Conservation (phyloP, 177 flowering plant genomes). For the Vitis hybrid region DNA sequence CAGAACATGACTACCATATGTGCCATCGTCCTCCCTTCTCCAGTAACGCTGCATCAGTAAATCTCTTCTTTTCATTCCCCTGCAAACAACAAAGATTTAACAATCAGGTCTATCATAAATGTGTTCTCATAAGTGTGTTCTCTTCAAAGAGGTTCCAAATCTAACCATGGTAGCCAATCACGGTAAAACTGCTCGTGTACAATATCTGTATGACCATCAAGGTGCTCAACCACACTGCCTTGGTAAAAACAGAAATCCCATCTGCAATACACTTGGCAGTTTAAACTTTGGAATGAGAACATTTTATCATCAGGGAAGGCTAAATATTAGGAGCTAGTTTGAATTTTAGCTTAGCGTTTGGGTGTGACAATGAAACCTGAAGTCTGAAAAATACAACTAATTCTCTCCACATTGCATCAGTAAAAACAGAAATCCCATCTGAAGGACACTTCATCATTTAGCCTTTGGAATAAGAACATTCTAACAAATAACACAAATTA, state of each 20-base stretch:
- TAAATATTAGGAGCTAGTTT: background rate
- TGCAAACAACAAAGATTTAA: conserved; percentile 22
- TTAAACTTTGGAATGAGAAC: conserved; percentile 5
- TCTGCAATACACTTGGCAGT: conserved; percentile 45
- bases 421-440: conserved; percentile 89
- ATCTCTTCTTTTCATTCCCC: conserved; percentile 92
- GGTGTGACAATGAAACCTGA: too few species aligned
- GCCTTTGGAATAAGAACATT: conserved; percentile 2
- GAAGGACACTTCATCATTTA: conserved; percentile 23
- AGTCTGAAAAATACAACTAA: too few species aligned
- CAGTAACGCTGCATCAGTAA: conserved; percentile 76
- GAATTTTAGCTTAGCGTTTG: background rate
- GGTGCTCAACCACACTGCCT: conserved; percentile 81
- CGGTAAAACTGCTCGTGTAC: conserved; percentile 58
- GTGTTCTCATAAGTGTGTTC: conserved; percentile 4
- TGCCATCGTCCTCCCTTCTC: conserved; percentile 88
- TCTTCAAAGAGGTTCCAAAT: conserved; percentile 9
- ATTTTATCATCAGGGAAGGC: background rate
- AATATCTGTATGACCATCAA: conserved; percentile 92
- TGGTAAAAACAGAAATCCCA: conserved; percentile 82
- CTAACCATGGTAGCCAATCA: conserved; percentile 91
- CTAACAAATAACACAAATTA: background rate
- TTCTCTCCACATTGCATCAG: conserved; percentile 50
- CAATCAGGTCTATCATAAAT: conserved; percentile 1
- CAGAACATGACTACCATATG: conserved; percentile 43